Evolutionary conservation across 805 yeast species (phyloP).

Genomic region (Blastobotrys americana): DNA sequence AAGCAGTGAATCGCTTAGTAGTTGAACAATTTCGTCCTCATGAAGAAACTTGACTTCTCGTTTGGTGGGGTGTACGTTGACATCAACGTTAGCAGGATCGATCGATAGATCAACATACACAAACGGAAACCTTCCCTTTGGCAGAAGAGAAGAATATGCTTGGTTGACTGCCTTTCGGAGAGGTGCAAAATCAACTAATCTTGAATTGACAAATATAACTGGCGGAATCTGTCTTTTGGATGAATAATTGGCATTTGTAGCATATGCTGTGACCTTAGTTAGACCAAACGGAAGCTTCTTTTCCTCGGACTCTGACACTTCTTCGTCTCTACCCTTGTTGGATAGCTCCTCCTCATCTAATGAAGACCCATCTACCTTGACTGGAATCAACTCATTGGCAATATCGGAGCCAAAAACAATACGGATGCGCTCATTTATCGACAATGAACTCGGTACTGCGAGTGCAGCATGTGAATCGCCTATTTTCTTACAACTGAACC

Average conservation of each 20-base stretch:
- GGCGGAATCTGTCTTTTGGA: constrained; percentile 61
- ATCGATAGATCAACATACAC: constrained; percentile 66
- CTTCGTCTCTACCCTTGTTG: no score
- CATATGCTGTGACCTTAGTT: constrained; percentile 45
- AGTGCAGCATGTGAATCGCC: constrained; percentile 69
- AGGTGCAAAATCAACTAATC: constrained; percentile 80
- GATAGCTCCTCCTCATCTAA: constrained; percentile 28
- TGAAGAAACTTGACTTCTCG: constrained; percentile 78
- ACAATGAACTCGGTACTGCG: constrained; percentile 45
- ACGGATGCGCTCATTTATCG: constrained; percentile 62
- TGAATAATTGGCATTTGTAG: constrained; percentile 64
- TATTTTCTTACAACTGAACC: constrained; percentile 69
- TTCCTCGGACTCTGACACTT: no score
- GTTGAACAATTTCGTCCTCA: constrained; percentile 79
- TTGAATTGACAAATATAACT: constrained; percentile 74
- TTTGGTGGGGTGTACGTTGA: constrained; percentile 93
- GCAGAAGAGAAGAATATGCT: constrained; percentile 58
- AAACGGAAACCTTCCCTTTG: constrained; percentile 73
- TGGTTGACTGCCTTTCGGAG: constrained; percentile 59
- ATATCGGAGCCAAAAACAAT: constrained; percentile 62
- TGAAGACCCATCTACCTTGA: constrained; percentile 32
- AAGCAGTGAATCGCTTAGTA: constrained; percentile 45
- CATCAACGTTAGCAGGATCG: constrained; percentile 69
- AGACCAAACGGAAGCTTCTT: no score
- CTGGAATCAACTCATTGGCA: constrained; percentile 55